Percentiles rank a stretch among this genome's conserved stretches.
These are phyloP conservation scores for Withania somnifera DNA, from an alignment of 305 asterid species.

Conservation along the genomic window DNA sequence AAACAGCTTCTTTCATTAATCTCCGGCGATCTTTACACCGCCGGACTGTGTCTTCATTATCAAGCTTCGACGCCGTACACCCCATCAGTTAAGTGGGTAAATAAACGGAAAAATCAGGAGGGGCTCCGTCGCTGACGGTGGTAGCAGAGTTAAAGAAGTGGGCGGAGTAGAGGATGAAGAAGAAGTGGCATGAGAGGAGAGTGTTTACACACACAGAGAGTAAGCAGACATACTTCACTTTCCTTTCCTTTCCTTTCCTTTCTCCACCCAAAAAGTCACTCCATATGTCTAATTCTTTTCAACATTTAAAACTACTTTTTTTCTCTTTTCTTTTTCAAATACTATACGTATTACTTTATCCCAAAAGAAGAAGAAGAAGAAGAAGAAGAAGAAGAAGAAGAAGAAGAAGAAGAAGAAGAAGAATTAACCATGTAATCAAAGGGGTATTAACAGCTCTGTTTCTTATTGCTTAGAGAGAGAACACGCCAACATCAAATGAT, in stretches of 20 bases:
- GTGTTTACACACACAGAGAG: neutral
- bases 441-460: too few relatives aligned
- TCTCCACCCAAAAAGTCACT: neutral
- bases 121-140: neutral
- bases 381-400: too few relatives aligned
- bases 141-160: neutral
- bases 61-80: conserved; percentile 84
- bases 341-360: too few relatives aligned
- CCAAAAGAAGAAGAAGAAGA: too few relatives aligned
- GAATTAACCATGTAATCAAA: too few relatives aligned
- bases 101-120: neutral
- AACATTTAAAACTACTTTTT: too few relatives aligned
- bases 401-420: too few relatives aligned
- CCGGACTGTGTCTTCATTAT: conserved; percentile 80
- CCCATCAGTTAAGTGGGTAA: conserved; percentile 73
- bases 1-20: conserved; percentile 70
- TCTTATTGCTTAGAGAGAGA: too few relatives aligned
- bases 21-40: conserved; percentile 98
- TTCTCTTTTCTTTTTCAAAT: too few relatives aligned
- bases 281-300: too few relatives aligned
- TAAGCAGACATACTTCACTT: neutral
- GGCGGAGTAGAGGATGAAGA: neutral
- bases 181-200: neutral
- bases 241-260: neutral
- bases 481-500: too few relatives aligned